Evolutionary conservation across 1,284 basidiomycete species (phyloP).

Genomic region (Papiliotrema laurentii): DNA sequence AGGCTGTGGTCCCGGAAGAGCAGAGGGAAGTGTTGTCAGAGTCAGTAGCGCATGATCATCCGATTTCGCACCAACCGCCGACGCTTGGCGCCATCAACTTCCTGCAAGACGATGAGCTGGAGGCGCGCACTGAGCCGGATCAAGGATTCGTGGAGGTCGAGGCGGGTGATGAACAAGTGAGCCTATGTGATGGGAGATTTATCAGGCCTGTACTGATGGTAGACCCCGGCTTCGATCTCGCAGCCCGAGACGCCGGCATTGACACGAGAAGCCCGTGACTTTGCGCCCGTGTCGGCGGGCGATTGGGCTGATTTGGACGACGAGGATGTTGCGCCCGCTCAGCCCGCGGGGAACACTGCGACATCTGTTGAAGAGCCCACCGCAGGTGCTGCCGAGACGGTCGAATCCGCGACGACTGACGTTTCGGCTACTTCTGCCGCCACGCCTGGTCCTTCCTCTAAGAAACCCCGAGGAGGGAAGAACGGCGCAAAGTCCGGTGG

Average conservation of each 20-base stretch:
- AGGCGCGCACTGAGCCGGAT: neutral
- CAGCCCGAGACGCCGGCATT: neutral
- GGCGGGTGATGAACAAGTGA: constrained; percentile 24
- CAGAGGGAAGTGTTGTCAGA: neutral
- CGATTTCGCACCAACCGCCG: neutral
- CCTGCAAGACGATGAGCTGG: constrained; percentile 43
- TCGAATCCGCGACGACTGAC: neutral
- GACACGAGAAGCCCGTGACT: neutral
- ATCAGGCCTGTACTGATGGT: neutral
- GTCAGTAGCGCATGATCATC: neutral
- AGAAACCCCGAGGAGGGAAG: neutral
- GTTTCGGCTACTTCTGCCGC: neutral
- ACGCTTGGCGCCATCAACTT: constrained; percentile 32
- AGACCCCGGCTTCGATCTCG: neutral
- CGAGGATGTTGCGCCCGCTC: constrained; percentile 6
- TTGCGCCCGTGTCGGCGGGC: neutral
- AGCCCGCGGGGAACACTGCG: neutral
- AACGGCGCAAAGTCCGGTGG: neutral
- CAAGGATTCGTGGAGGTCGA: constrained; percentile 9
- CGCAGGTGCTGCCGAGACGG: neutral
- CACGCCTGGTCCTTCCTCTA: neutral
- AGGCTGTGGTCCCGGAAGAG: neutral
- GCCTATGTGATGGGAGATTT: constrained; percentile 5
- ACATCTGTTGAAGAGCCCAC: neutral
- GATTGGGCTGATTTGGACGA: constrained; percentile 18